These are phyloP conservation scores for Lichtheimia hyalospora DNA, from an alignment of 371 early-diverging fungal genomes.

Conservation along the genomic window DNA sequence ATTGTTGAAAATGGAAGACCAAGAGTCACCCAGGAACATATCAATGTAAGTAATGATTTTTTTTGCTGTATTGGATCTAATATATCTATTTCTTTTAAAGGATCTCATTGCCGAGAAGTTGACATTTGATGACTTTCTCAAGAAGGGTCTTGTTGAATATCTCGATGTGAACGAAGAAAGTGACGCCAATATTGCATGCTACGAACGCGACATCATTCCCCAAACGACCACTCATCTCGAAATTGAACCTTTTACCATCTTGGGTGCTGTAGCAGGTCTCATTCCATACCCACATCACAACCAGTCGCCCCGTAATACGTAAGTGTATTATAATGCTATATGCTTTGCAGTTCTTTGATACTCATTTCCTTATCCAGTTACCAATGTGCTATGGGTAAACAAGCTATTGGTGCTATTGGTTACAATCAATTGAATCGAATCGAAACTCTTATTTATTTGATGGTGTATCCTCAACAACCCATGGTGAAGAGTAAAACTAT, in stretches of 20 bases:
- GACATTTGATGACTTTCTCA: conserved; percentile 90
- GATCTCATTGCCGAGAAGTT: conserved; percentile 64
- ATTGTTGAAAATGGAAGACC: conserved; percentile 89
- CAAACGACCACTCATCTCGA: conserved; percentile 97
- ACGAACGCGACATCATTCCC: conserved; percentile 78
- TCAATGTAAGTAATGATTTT: conserved; percentile 41
- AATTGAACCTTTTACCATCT: conserved; percentile 97
- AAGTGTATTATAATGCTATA: conserved; percentile 18
- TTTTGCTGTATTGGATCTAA: background rate
- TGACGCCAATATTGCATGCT: conserved; percentile 93
- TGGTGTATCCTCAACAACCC: conserved; percentile 98
- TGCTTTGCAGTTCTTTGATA: no score
- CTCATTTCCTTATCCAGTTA: conserved; percentile 34
- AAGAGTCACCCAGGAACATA: conserved; percentile 72
- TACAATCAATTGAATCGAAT: conserved; percentile 96
- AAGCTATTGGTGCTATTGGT: conserved; percentile 98
- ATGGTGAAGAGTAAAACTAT: conserved; percentile 98
- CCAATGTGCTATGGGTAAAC: conserved; percentile 99
- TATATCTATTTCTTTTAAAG: conserved; percentile 13
- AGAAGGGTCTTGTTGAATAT: conserved; percentile 96
- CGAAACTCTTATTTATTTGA: conserved; percentile 95
- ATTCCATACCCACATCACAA: conserved; percentile 99
- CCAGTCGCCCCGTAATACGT: conserved; percentile 99
- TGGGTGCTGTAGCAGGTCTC: conserved; percentile 98
- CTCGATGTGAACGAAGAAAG: conserved; percentile 99